phyloP scores from a whole-genome alignment of 2,329 filamentous ascomycete genomes.

The Venturiaceae sp. region DNA sequence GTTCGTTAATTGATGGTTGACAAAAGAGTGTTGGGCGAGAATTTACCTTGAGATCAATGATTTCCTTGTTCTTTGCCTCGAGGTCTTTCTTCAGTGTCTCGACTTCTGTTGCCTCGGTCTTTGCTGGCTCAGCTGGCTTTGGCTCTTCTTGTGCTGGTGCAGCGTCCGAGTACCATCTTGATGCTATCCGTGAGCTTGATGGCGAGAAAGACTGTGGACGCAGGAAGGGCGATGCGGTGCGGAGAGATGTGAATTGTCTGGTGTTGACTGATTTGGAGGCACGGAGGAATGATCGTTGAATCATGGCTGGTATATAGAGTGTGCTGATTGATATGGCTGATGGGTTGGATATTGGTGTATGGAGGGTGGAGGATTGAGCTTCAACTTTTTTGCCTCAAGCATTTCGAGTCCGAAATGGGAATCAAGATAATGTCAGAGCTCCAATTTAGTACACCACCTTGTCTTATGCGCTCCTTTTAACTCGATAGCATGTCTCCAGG shows the following conservation, averaged over 20 bases:
- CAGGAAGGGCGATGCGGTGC: constrained; percentile 11
- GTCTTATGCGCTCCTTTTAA: not conserved
- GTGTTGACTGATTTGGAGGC: constrained; percentile 34
- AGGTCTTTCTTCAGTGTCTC: constrained; percentile 51
- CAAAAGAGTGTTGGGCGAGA: not conserved
- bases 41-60: constrained; percentile 74
- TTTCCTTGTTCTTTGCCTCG: constrained; percentile 62
- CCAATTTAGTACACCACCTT: not conserved
- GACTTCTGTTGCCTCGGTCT: constrained; percentile 18
- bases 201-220: not conserved
- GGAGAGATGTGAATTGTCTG: constrained; percentile 24
- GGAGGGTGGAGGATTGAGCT: not conserved
- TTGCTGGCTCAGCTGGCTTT: constrained; percentile 20
- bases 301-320: constrained; percentile 25
- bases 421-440: not conserved
- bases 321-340: not conserved
- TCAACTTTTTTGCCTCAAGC: not conserved
- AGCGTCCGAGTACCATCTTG: constrained; percentile 26
- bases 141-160: constrained; percentile 27
- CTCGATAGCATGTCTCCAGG: not conserved
- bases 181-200: constrained; percentile 4
- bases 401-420: not conserved
- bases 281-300: constrained; percentile 41
- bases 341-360: not conserved
- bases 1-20: not conserved